Percentiles rank a stretch among this genome's conserved stretches.
phyloP scores from a whole-genome alignment of 2,329 filamentous ascomycete species.

The Cladosporium colombiae region DNA sequence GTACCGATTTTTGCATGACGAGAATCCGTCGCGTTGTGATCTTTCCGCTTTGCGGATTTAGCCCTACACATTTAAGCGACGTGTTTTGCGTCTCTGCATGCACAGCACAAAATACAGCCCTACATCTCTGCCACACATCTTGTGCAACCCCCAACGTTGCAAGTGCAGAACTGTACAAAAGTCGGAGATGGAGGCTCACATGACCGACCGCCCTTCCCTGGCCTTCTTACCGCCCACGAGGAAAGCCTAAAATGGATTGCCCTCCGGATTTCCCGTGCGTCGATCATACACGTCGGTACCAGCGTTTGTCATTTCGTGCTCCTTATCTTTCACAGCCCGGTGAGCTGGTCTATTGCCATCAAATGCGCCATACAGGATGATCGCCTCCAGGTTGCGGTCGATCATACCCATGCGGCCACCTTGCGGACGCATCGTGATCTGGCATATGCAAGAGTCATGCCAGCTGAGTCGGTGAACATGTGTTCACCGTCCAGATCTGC shows the following conservation, averaged over 20 bases:
- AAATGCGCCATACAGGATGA: neutral
- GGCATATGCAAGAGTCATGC: neutral
- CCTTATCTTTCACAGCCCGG: neutral
- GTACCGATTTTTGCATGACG: neutral
- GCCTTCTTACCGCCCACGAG: neutral
- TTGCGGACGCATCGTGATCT: neutral
- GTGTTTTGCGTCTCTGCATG: neutral
- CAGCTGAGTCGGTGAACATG: neutral
- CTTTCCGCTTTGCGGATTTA: neutral
- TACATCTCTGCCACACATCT: neutral
- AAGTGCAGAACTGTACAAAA: neutral
- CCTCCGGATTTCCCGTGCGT: neutral
- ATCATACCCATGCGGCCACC: neutral
- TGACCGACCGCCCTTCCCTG: neutral
- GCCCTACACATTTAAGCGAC: neutral
- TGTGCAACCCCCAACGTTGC: neutral
- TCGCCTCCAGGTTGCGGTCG: slow-evolving; percentile 7
- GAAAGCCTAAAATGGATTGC: neutral
- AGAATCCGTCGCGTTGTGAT: neutral
- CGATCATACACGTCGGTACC: slow-evolving; percentile 13
- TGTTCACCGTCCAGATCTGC: neutral
- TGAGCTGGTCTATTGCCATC: neutral
- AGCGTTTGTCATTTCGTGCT: neutral
- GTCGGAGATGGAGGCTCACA: neutral
- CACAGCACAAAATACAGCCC: neutral